phyloP scores from a whole-genome alignment of 2,329 filamentous ascomycete genomes.

The Amauroascus verrucosus region DNA sequence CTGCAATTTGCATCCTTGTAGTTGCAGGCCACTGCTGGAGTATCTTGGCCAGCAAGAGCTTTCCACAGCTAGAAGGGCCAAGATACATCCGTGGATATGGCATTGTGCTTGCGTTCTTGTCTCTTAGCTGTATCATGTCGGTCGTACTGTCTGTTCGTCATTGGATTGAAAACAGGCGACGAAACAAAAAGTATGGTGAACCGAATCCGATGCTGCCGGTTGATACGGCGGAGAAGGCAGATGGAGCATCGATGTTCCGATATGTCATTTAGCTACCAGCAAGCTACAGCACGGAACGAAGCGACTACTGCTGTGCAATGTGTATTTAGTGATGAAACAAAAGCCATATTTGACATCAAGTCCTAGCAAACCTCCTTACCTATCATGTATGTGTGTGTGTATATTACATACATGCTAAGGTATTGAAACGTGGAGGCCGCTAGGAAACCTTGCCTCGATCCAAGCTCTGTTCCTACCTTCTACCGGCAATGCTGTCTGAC shows the following conservation, averaged over 20 bases:
- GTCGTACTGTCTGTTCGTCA: slow-evolving; percentile 10
- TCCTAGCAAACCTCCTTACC: not conserved
- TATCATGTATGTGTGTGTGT: no score
- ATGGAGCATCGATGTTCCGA: slow-evolving; percentile 15
- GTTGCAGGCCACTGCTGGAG: slow-evolving; percentile 17
- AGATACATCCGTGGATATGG: slow-evolving; percentile 13
- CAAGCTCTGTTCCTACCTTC: no score
- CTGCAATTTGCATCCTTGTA: slow-evolving; percentile 15
- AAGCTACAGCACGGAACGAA: not conserved
- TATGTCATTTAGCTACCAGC: slow-evolving; percentile 8
- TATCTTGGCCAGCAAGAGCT: slow-evolving; percentile 17
- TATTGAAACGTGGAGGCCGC: no score
- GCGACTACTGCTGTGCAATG: no score
- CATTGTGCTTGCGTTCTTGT: slow-evolving; percentile 15
- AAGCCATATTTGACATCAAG: not conserved
- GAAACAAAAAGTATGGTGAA: slow-evolving; percentile 13
- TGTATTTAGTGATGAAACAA: not conserved
- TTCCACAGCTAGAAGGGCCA: slow-evolving; percentile 11
- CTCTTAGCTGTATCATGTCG: slow-evolving; percentile 10
- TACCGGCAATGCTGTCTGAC: not conserved
- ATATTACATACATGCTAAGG: no score
- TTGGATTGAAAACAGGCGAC: slow-evolving; percentile 11
- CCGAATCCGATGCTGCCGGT: slow-evolving; percentile 11
- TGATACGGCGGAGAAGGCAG: slow-evolving; percentile 14
- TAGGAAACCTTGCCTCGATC: no score